Conservation (phyloP, 2,329 filamentous ascomycete genomes). For the Pyrenochaeta sp. region DNA sequence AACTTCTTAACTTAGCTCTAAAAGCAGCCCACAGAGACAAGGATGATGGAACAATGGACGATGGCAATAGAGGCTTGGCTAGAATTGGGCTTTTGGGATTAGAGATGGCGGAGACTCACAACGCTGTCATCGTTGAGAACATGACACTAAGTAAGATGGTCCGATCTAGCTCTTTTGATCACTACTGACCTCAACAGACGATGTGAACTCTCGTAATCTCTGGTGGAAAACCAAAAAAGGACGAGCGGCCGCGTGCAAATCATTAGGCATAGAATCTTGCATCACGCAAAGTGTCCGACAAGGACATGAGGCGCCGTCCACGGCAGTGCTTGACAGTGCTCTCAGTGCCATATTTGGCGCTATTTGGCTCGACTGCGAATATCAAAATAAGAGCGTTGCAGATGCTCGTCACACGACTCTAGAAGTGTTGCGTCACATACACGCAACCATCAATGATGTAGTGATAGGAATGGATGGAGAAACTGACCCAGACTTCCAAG, state of each 20-base stretch:
- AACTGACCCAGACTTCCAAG: not conserved
- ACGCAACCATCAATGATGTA: not conserved
- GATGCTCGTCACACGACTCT: slow-evolving; percentile 3
- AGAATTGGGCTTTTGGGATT: slow-evolving; percentile 1
- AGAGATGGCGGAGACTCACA: slow-evolving; percentile 4
- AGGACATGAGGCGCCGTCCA: not conserved
- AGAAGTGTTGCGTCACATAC: slow-evolving; percentile 4
- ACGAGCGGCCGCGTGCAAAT: slow-evolving; percentile 4
- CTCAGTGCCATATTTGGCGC: slow-evolving; percentile 10
- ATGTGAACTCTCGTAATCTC: slow-evolving; percentile 5
- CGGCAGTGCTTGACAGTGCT: slow-evolving; percentile 6
- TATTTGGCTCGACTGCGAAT: slow-evolving; percentile 10
- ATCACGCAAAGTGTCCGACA: slow-evolving; percentile 9
- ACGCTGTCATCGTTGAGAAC: slow-evolving; percentile 9
- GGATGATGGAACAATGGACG: not conserved
- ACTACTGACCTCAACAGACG: not conserved
- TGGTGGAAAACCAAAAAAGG: slow-evolving; percentile 7
- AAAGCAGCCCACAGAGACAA: not conserved
- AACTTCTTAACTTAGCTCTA: not conserved
- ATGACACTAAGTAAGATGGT: slow-evolving; percentile 1
- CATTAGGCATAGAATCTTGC: slow-evolving; percentile 1
- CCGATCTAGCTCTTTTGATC: not conserved
- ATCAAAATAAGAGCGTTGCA: not conserved
- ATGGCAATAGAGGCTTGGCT: slow-evolving; percentile 10
- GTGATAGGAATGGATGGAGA: no score